Conservation (phyloP, 164 flowering plant genomes). For the Warburgia ugandensis region DNA sequence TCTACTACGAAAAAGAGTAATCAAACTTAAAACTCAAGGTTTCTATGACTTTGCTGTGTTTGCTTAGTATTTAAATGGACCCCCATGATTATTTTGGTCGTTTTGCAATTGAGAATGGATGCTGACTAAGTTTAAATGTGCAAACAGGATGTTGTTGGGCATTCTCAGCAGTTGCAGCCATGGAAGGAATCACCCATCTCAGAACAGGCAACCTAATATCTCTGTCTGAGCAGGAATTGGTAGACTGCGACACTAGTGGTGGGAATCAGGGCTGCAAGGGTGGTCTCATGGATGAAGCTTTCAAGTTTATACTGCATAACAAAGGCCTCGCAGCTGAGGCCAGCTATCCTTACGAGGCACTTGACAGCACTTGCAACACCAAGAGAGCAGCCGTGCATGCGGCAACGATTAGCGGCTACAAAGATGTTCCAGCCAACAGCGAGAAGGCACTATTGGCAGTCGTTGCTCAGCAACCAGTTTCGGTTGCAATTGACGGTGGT, state of each 20-base stretch:
- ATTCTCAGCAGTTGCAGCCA: constrained; percentile 77
- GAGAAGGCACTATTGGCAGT: constrained; percentile 69
- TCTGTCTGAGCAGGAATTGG: constrained; percentile 74
- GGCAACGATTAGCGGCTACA: constrained; percentile 69
- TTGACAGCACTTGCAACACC: constrained; percentile 46
- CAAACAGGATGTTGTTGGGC: constrained; percentile 99
- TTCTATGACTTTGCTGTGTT: background rate
- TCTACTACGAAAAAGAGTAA: background rate
- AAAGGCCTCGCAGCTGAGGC: constrained; percentile 66
- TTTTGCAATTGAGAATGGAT: no score
- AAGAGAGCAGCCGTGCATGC: constrained; percentile 41
- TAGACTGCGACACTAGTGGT: constrained; percentile 64
- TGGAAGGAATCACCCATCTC: constrained; percentile 75
- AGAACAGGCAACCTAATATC: constrained; percentile 62
- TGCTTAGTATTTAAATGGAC: background rate
- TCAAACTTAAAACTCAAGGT: background rate
- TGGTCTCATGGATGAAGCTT: constrained; percentile 75
- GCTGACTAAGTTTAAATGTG: no score
- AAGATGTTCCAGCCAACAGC: constrained; percentile 52
- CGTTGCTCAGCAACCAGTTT: constrained; percentile 59
- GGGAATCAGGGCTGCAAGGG: constrained; percentile 76
- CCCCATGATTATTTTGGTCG: background rate
- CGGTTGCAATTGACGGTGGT: constrained; percentile 75
- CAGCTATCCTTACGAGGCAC: constrained; percentile 60
- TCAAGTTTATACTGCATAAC: constrained; percentile 50